These are phyloP conservation scores for Rhodosporidiobolus sp. DNA, from an alignment of 768 basidiomycete species.

Conservation along the genomic window DNA sequence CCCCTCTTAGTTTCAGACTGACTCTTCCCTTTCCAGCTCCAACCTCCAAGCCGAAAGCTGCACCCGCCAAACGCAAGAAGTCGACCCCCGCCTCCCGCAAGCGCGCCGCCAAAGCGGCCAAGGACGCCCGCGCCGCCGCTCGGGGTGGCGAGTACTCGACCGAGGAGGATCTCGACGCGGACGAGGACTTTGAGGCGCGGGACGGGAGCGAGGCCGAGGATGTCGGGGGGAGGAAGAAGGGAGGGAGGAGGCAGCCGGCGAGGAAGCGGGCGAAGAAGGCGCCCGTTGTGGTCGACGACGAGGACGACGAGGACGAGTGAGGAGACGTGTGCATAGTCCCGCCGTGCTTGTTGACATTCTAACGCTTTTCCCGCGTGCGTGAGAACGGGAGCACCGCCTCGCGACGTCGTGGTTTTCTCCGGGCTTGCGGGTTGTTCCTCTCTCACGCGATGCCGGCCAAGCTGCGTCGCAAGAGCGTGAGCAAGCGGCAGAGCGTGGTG, in stretches of 20 bases:
- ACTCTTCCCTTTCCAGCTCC: neutral
- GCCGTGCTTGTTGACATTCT: neutral
- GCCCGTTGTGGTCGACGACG: neutral
- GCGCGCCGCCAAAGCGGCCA: neutral
- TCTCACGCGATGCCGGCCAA: neutral
- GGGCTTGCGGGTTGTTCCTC: neutral
- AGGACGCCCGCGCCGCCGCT: slow-evolving; percentile 20
- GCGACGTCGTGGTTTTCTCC: neutral
- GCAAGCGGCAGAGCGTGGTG: neutral
- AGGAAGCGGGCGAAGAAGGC: slow-evolving; percentile 10
- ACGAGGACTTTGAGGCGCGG: neutral
- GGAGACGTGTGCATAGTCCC: neutral
- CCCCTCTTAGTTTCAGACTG: neutral
- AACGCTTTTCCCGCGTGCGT: neutral
- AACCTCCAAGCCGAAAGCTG: neutral
- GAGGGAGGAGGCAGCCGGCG: neutral
- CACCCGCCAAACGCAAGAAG: neutral
- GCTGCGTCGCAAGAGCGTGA: neutral
- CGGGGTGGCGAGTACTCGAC: slow-evolving; percentile 24
- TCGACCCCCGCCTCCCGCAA: slow-evolving; percentile 20
- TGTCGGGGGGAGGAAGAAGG: neutral
- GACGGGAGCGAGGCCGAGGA: neutral
- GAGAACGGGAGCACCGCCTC: neutral
- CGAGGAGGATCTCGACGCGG: slow-evolving; percentile 19
- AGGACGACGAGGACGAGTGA: neutral